Conservation (phyloP, 441 rosid genomes). For the Flueggea neowawraea region DNA sequence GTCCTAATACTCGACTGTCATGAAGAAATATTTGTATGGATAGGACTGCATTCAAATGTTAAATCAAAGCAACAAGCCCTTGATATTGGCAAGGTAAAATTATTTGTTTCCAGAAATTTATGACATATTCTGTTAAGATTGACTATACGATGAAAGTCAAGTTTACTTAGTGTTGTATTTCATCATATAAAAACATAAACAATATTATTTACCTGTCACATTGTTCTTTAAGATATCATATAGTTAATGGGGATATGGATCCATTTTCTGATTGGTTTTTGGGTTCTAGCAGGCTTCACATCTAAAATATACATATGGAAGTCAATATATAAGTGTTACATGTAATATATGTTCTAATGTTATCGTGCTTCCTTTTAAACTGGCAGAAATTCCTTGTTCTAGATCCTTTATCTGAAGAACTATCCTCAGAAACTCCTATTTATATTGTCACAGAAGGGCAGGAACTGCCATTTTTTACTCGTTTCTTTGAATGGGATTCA, state of each 20-base stretch:
- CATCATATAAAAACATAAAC: neutral
- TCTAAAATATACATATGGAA: neutral
- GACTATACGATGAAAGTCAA: neutral
- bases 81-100: constrained; percentile 63
- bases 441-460: constrained; percentile 74
- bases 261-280: neutral
- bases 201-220: neutral
- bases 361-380: constrained; percentile 15
- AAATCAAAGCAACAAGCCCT: constrained; percentile 62
- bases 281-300: neutral
- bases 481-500: constrained; percentile 84
- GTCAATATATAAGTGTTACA: neutral
- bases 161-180: neutral
- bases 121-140: constrained; percentile 3
- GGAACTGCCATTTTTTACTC: constrained; percentile 82
- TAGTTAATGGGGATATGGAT: neutral
- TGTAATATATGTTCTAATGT: neutral
- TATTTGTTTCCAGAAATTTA: constrained; percentile 12
- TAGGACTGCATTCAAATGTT: constrained; percentile 62
- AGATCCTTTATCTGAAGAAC: constrained; percentile 53
- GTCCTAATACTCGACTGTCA: constrained; percentile 66
- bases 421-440: constrained; percentile 63
- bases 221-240: neutral
- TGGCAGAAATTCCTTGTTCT: constrained; percentile 78
- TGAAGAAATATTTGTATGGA: constrained; percentile 76